Evolutionary conservation across 2,329 filamentous ascomycete species (phyloP), one percentile per base, ranked within the genome.

Genomic region (Trichothecium sympodiale): DNA sequence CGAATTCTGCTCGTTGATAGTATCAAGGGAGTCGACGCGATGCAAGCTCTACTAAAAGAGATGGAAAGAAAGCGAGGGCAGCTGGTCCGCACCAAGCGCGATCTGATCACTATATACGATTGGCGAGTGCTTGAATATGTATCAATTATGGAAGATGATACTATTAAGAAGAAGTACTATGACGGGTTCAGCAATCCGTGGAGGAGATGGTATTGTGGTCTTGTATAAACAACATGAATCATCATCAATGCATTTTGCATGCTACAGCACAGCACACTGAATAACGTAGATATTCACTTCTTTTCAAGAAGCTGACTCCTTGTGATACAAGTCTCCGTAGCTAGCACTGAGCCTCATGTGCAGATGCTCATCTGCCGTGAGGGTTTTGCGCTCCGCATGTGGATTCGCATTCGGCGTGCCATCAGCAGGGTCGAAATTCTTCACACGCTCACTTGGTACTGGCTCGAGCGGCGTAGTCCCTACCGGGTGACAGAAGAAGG

Each of bases 401-500:
- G 65, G 67, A 35, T 71, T 71, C 27, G 47, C 49, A 29, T 57
- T 53, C 1, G 47, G 40, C 8, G 46, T 42, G 17, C 47, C 52
- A 15, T 48, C 51, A 0, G 50, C 46, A 29, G 54, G 59, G 25
- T 53, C 53, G 36, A 61, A 64, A 36, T 49, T 55, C 45, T 50
- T 57, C 4, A 81, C 74, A 32, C 67, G 56, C 41, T 70, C 62
- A 50, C 77, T 81, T 8, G 77, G 77, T 31, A 82, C 74, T 2
- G 71, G 57, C 33, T 65, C 65, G 34, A 83, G 56, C 29, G 64
- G 53, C 8, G 66, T 67, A 2, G 59, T 54, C 7, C 70, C 62
- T 4, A 69, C 65, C 2, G 78, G 78, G 48, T 82, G 78, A 43
- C 75, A 80, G 56, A 83, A 83, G 56, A 73, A 82, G 6, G 71